Evolutionary conservation across 257 asterid genomes (phyloP).

Genomic region (Solanum clarkiae): DNA sequence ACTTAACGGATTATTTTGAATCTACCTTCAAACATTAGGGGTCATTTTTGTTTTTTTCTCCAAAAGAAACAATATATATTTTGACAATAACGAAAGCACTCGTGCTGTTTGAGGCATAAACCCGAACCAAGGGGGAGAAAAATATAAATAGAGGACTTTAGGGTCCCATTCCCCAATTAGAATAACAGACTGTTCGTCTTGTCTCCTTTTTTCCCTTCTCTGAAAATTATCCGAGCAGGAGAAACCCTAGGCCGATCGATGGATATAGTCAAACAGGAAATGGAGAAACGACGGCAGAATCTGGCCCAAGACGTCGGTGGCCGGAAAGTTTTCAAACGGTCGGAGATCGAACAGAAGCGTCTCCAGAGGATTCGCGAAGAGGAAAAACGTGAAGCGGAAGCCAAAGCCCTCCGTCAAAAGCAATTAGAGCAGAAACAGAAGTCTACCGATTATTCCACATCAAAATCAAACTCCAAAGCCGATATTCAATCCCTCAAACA

Average conservation of each 20-base stretch:
- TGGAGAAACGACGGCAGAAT: constrained; percentile 51
- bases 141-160: not conserved
- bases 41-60: too few species aligned
- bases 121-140: not conserved
- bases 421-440: constrained; percentile 8
- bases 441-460: constrained; percentile 20
- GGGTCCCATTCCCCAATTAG: not conserved
- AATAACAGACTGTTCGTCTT: not conserved
- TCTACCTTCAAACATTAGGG: too few species aligned
- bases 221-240: not conserved
- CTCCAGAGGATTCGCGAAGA: constrained; percentile 78
- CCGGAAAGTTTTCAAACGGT: constrained; percentile 71
- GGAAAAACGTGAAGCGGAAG: constrained; percentile 75
- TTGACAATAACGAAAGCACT: too few species aligned
- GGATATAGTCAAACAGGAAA: constrained; percentile 83
- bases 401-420: constrained; percentile 58
- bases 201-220: not conserved
- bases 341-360: constrained; percentile 84
- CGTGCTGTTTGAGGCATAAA: not conserved
- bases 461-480: constrained; percentile 29
- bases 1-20: too few species aligned
- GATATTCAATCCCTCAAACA: constrained; percentile 36
- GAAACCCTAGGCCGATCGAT: constrained; percentile 18
- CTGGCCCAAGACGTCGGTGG: constrained; percentile 59
- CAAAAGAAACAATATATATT: too few species aligned